These are phyloP conservation scores for Scleroderma citrinum DNA, from an alignment of 768 basidiomycete genomes.

Conservation along the genomic window DNA sequence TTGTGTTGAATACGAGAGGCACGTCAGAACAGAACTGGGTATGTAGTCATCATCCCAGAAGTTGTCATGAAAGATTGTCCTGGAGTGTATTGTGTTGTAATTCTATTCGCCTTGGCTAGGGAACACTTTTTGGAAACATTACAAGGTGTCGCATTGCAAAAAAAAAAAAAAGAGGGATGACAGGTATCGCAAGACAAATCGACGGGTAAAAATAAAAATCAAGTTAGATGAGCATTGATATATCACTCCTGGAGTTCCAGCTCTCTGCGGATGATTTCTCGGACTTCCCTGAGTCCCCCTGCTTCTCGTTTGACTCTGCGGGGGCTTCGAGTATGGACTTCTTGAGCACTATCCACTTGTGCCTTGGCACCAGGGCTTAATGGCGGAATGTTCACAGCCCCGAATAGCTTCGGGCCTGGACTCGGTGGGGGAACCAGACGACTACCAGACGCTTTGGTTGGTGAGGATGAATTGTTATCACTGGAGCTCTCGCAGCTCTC, in stretches of 20 bases:
- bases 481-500: slow-evolving; percentile 9
- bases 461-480: slow-evolving; percentile 25
- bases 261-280: slow-evolving; percentile 77
- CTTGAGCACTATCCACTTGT: slow-evolving; percentile 55
- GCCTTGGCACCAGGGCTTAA: slow-evolving; percentile 45
- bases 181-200: slow-evolving; percentile 20
- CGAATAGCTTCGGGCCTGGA: slow-evolving; percentile 33
- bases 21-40: slow-evolving; percentile 32
- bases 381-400: slow-evolving; percentile 23
- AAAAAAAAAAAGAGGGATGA: slow-evolving; percentile 1
- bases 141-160: not conserved
- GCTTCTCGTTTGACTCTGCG: slow-evolving; percentile 62
- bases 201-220: not conserved
- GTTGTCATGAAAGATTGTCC: no score
- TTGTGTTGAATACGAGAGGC: slow-evolving; percentile 58
- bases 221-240: slow-evolving; percentile 18
- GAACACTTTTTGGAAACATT: not conserved
- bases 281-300: slow-evolving; percentile 71
- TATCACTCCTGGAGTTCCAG: slow-evolving; percentile 59
- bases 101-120: not conserved
- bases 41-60: not conserved
- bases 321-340: slow-evolving; percentile 65
- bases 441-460: slow-evolving; percentile 30
- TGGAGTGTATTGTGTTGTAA: no score
- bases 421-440: slow-evolving; percentile 27